phyloP scores from a whole-genome alignment of 2,329 filamentous ascomycete species.

The Fusarium sp. region DNA sequence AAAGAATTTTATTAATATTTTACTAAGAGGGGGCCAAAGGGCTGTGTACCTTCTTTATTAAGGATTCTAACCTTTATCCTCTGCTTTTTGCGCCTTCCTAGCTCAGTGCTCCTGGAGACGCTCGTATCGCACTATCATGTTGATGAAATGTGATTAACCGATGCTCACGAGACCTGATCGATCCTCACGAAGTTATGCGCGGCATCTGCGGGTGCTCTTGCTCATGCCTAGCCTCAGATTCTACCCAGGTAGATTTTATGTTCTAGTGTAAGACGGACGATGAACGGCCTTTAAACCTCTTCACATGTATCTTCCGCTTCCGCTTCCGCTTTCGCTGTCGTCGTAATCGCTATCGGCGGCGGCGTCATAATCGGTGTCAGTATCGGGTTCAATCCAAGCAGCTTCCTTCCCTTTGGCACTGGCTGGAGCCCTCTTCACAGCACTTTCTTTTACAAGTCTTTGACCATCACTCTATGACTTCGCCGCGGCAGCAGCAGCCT shows the following conservation, averaged over 20 bases:
- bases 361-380: no score
- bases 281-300: neutral
- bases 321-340: neutral
- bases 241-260: neutral
- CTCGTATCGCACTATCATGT: neutral
- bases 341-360: no score
- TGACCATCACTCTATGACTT: conserved; percentile 47
- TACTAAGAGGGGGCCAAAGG: no score
- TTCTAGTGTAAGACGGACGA: neutral
- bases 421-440: no score
- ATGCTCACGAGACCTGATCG: neutral
- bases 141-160: neutral
- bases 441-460: conserved; percentile 1
- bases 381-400: no score
- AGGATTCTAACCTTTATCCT: neutral
- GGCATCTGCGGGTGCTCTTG: neutral
- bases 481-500: conserved; percentile 56
- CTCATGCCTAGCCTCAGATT: neutral
- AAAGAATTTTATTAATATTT: no score
- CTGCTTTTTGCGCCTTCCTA: neutral
- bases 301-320: neutral
- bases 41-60: neutral
- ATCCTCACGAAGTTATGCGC: neutral
- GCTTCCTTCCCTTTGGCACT: no score
- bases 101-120: neutral